phyloP scores from a whole-genome alignment of 768 basidiomycete species.

The Podaxis sp. region DNA sequence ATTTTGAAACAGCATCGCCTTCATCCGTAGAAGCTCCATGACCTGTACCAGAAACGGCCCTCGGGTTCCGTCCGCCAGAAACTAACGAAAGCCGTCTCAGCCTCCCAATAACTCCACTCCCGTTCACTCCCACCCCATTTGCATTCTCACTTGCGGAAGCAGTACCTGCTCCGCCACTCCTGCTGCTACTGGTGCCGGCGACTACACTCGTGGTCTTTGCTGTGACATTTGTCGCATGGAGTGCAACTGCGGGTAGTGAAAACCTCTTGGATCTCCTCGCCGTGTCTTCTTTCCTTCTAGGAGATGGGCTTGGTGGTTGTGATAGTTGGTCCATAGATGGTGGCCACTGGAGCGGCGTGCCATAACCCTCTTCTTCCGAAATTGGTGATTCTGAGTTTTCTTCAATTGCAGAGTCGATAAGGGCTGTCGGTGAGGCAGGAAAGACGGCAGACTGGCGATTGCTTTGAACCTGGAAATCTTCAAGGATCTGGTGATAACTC shows the following conservation, averaged over 20 bases:
- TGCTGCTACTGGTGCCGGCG: constrained; percentile 25
- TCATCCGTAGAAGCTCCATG: not conserved
- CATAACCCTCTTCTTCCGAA: constrained; percentile 19
- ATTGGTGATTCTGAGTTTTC: constrained; percentile 13
- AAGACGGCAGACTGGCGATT: constrained; percentile 4
- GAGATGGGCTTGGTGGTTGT: constrained; percentile 26
- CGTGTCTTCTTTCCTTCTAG: constrained; percentile 53
- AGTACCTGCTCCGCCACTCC: not conserved
- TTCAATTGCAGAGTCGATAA: constrained; percentile 14
- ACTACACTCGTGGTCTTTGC: constrained; percentile 43
- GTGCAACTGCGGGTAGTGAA: constrained; percentile 72
- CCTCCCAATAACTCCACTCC: constrained; percentile 6
- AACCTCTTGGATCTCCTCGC: constrained; percentile 65
- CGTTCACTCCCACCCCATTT: not conserved
- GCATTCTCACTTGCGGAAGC: not conserved
- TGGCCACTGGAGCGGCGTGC: constrained; percentile 16
- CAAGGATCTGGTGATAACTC: constrained; percentile 67
- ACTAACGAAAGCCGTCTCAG: constrained; percentile 10
- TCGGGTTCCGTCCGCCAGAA: not conserved
- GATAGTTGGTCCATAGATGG: constrained; percentile 18
- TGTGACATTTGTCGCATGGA: constrained; percentile 72
- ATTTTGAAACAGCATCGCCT: not conserved
- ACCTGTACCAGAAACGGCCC: not conserved
- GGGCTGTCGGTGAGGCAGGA: not conserved
- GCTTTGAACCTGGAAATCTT: constrained; percentile 47